A percentile compares a stretch with the other conserved stretches of the same genome.
Evolutionary conservation across 225 moss, liverwort and hornwort species (phyloP).

Genomic region (Bryoerythrophyllum caledonicum): DNA sequence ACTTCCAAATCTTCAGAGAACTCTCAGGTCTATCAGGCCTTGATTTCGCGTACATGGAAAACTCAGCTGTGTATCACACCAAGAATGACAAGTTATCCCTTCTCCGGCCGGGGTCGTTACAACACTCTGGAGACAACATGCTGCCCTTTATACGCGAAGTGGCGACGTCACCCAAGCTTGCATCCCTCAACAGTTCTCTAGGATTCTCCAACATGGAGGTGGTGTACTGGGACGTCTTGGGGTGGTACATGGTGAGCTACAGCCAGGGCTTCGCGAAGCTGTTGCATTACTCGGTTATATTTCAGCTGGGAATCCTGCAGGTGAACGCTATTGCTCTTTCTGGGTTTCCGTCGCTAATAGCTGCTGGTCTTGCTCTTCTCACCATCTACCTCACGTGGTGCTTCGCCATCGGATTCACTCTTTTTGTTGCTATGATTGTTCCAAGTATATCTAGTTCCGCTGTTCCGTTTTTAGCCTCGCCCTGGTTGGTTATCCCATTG

Average conservation of each 20-base stretch:
- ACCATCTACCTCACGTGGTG: conserved; percentile 73
- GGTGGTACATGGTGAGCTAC: conserved; percentile 70
- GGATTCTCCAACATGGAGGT: conserved; percentile 73
- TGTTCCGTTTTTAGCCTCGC: conserved; percentile 69
- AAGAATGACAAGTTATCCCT: conserved; percentile 79
- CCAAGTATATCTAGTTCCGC: conserved; percentile 57
- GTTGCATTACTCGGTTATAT: conserved; percentile 59
- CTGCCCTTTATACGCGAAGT: conserved; percentile 69
- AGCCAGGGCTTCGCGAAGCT: conserved; percentile 57
- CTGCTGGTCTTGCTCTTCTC: conserved; percentile 62
- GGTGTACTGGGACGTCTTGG: conserved; percentile 89
- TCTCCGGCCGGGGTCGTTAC: conserved; percentile 76
- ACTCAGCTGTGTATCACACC: conserved; percentile 87
- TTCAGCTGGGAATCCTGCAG: conserved; percentile 67
- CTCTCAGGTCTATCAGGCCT: conserved; percentile 79
- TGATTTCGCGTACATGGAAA: conserved; percentile 82
- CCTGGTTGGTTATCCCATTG: conserved; percentile 78
- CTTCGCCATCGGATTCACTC: conserved; percentile 56
- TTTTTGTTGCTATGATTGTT: conserved; percentile 63
- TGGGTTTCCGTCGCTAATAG: conserved; percentile 55
- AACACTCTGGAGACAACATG: conserved; percentile 89
- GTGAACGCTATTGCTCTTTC: conserved; percentile 51
- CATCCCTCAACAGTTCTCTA: conserved; percentile 43
- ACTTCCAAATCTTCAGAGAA: conserved; percentile 88
- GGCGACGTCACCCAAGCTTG: conserved; percentile 60